A percentile compares a stretch with the other conserved stretches of the same genome.
phyloP scores from a whole-genome alignment of 441 rosid species.

The Kokia cookei region DNA sequence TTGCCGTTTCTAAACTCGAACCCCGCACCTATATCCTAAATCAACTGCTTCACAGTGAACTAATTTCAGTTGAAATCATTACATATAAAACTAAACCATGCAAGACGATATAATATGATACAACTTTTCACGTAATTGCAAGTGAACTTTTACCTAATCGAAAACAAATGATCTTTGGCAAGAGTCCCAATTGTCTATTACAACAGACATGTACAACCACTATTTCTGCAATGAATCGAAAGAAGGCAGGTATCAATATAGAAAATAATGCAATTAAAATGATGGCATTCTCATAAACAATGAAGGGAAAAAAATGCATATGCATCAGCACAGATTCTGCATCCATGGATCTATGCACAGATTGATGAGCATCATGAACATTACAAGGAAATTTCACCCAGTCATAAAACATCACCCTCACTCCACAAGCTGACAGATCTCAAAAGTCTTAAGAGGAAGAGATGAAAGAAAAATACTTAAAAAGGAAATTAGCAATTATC shows the following conservation, averaged over 20 bases:
- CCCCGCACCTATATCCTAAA: not conserved
- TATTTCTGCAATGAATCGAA: constrained; percentile 28
- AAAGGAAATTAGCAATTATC: not conserved
- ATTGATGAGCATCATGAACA: not conserved
- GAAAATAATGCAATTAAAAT: not conserved
- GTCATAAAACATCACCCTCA: not conserved
- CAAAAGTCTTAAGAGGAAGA: not conserved
- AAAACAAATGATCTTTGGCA: constrained; percentile 13
- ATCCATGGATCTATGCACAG: not conserved
- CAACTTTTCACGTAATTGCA: constrained; percentile 19
- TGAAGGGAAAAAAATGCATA: not conserved
- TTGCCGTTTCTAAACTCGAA: too few relatives aligned
- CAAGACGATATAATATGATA: constrained; percentile 18
- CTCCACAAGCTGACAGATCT: not conserved
- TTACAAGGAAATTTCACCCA: not conserved
- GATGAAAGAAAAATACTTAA: not conserved
- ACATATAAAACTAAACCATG: constrained; percentile 45
- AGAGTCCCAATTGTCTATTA: constrained; percentile 17
- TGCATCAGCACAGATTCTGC: not conserved
- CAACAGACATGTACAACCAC: constrained; percentile 27
- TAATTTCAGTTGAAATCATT: constrained; percentile 28
- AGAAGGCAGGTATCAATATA: not conserved
- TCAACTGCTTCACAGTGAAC: constrained; percentile 34
- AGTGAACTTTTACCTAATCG: not conserved
- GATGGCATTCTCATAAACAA: not conserved